Percentiles rank a stretch among this genome's conserved stretches.
phyloP scores from a whole-genome alignment of 805 yeast genomes.

The Lipomyces orientalis region DNA sequence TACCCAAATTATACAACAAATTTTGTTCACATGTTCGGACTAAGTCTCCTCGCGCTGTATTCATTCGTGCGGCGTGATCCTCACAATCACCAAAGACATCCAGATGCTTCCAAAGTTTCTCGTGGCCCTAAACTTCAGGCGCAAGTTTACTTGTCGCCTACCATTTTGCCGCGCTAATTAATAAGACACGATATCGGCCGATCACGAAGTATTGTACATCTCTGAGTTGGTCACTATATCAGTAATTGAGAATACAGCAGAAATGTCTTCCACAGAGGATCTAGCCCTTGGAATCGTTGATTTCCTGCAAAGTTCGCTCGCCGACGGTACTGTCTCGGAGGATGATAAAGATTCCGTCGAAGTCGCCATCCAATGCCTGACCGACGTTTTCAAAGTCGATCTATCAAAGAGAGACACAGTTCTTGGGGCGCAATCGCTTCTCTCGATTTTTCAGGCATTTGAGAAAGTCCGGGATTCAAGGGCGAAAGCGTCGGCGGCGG shows the following conservation, averaged over 20 bases:
- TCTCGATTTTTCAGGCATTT: slow-evolving; percentile 58
- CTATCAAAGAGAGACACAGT: slow-evolving; percentile 47
- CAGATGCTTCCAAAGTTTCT: neutral
- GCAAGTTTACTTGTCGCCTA: neutral
- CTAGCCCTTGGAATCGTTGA: slow-evolving; percentile 73
- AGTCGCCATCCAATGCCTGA: slow-evolving; percentile 79
- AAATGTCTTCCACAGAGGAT: slow-evolving; percentile 25
- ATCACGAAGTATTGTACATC: neutral
- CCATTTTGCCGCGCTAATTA: neutral
- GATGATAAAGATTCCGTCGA: slow-evolving; percentile 89
- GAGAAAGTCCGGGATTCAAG: slow-evolving; percentile 42
- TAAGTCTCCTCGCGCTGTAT: neutral
- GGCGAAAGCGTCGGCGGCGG: slow-evolving; percentile 35
- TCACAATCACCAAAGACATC: neutral
- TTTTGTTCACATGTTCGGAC: too few species aligned
- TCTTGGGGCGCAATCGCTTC: slow-evolving; percentile 49
- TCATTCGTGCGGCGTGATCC: neutral
- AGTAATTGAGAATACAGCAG: neutral
- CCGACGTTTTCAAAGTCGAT: slow-evolving; percentile 80
- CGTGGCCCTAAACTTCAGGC: neutral
- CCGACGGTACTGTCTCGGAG: slow-evolving; percentile 67
- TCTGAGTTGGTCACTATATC: neutral
- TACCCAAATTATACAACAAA: too few species aligned
- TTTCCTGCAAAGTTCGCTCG: slow-evolving; percentile 65
- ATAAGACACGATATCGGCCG: neutral